phyloP scores from a whole-genome alignment of 768 basidiomycete genomes.

The Hysterangium stoloniferum region DNA sequence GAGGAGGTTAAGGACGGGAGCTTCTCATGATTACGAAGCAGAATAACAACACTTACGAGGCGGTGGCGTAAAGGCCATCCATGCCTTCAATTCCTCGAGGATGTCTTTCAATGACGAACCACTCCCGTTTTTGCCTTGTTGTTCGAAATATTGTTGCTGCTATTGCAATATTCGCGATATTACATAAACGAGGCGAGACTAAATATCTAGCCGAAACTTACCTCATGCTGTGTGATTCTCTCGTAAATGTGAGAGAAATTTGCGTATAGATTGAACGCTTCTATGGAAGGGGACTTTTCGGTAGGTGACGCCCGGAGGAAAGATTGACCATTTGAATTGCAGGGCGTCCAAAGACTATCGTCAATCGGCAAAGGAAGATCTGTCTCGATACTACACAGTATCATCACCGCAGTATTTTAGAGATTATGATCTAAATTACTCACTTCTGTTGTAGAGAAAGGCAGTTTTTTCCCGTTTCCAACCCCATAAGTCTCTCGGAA shows the following conservation, averaged over 20 bases:
- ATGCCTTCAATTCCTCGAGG: not conserved
- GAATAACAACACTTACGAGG: conserved; percentile 4
- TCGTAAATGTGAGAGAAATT: not conserved
- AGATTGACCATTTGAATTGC: not conserved
- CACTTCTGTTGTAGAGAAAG: conserved; percentile 1
- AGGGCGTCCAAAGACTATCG: not conserved
- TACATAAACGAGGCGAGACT: not conserved
- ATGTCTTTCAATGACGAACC: not conserved
- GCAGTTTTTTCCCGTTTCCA: not conserved
- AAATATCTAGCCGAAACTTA: not conserved
- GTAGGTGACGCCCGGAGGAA: not conserved
- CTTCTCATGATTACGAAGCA: too few species aligned
- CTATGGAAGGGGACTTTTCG: not conserved
- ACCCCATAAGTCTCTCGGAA: conserved; percentile 1
- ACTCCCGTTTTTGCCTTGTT: not conserved
- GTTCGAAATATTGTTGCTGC: not conserved
- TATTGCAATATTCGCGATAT: not conserved
- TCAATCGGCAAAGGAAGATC: conserved; percentile 8
- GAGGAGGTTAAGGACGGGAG: too few species aligned
- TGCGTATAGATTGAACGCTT: not conserved
- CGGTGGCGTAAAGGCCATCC: not conserved
- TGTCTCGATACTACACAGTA: conserved; percentile 1
- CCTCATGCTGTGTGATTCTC: not conserved
- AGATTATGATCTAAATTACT: not conserved
- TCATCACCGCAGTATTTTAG: not conserved